phyloP scores from a whole-genome alignment of 257 asterid species.

The Primulina eburnea region DNA sequence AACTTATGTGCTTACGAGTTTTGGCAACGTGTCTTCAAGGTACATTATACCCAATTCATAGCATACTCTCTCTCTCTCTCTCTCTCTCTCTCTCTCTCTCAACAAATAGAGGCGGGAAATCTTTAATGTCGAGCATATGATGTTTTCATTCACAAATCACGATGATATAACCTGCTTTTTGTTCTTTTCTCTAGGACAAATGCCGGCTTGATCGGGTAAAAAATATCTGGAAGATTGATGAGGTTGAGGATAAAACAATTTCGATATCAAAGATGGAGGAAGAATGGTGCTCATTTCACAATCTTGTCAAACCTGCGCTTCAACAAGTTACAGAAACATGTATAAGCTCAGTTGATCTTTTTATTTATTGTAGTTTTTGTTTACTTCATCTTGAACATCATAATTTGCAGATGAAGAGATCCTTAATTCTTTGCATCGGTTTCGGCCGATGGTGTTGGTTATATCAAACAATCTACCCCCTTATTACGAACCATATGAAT shows the following conservation, averaged over 20 bases:
- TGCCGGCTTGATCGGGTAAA: conserved; percentile 56
- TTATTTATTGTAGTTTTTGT: conserved; percentile 12
- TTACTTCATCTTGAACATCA: conserved; percentile 16
- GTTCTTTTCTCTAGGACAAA: conserved; percentile 54
- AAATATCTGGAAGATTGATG: conserved; percentile 43
- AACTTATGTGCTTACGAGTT: conserved; percentile 79
- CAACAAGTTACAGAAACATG: conserved; percentile 72
- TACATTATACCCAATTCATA: conserved; percentile 27
- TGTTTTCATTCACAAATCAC: conserved; percentile 18
- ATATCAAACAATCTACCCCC: conserved; percentile 46
- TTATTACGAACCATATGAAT: conserved; percentile 44
- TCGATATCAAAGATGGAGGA: conserved; percentile 53
- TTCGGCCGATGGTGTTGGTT: conserved; percentile 66
- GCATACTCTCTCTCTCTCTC: not conserved
- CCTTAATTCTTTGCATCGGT: conserved; percentile 63
- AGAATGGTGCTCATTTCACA: conserved; percentile 86
- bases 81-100: not conserved
- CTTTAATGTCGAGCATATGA: conserved; percentile 18
- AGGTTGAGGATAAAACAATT: conserved; percentile 29
- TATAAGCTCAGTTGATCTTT: conserved; percentile 31
- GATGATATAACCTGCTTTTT: conserved; percentile 19
- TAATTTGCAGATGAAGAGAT: conserved; percentile 83
- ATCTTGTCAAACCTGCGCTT: conserved; percentile 78
- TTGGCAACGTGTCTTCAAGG: conserved; percentile 88
- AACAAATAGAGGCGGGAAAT: not conserved